Conservation (phyloP, 768 basidiomycete genomes). For the Boletales sp. region DNA sequence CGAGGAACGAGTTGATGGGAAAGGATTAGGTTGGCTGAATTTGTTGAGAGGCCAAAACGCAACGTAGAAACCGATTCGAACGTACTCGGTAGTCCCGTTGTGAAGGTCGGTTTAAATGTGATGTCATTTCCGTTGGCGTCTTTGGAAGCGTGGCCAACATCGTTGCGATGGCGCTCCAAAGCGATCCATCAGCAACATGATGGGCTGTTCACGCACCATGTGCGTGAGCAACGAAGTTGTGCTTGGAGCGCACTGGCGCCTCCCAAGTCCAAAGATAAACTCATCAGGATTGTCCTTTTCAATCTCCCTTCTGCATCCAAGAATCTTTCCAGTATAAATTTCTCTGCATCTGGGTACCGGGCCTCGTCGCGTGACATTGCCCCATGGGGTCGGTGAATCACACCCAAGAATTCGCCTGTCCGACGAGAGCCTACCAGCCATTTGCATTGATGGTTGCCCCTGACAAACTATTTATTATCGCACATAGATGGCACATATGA, state of each 20-base stretch:
- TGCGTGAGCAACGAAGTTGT: no score
- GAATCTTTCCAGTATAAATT: constrained; percentile 12
- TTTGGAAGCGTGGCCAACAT: background rate
- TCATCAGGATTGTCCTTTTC: background rate
- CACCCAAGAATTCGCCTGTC: background rate
- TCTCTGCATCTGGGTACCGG: constrained; percentile 5
- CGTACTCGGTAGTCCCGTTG: background rate
- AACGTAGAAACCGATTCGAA: background rate
- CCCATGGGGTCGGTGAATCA: background rate
- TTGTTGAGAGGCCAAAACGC: background rate
- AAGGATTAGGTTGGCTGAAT: background rate
- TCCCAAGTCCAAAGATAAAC: constrained; percentile 4
- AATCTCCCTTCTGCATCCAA: background rate
- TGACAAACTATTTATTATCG: background rate
- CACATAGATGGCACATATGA: background rate
- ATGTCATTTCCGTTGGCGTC: background rate
- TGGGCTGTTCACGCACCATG: background rate
- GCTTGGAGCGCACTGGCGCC: background rate
- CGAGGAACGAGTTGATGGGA: background rate
- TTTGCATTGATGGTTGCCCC: background rate
- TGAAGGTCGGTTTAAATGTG: background rate
- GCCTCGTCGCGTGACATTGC: constrained; percentile 6
- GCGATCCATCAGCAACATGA: background rate
- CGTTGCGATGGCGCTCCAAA: background rate
- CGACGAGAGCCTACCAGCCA: background rate